Evolutionary conservation across 768 basidiomycete species (phyloP), one percentile per base, ranked within the genome.

Genomic region (Amanita rimosa): DNA sequence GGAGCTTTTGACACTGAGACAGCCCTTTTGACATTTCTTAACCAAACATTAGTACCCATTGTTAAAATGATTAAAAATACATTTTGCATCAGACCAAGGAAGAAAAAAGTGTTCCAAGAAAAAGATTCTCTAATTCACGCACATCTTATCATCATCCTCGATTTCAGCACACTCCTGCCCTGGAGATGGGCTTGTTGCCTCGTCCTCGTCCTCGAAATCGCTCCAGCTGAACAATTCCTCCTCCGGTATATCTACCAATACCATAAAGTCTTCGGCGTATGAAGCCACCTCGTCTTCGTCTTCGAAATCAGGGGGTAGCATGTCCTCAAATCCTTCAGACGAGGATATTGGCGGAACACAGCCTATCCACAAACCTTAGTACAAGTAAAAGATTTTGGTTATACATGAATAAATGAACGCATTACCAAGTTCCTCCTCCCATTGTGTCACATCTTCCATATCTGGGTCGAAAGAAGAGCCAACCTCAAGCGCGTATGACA

Each of bases 391-490:
- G n/a, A n/a, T n/a, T n/a, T n/a, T n/a, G n/a, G n/a, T n/a, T n/a
- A n/a, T n/a, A n/a, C n/a, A 24, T 24, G 22, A 5, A 24, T 14
- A 9, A 11, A 26, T 7, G 7, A 49, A 43, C 31, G 4, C 7
- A 36, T 39, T 39, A 34, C 40, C 17, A 35, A 84, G 57, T 39
- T 77, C 77, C 24, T 62, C 55, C 59, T 85, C 83, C 83, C 82
- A 85, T n/a, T 60, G 57, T 17, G 55, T 64, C 3, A 75, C 60
- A 49, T 85, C 82, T 29, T 87, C 82, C 57, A 85, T 63, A 58
- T 78, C 77, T 4, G 85, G 85, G 58, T 87, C 85, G 50, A 85
- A 76, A 1, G 85, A 86, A 13, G 83, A 84, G 4, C 85, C 85
- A 3, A 87, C 83, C 50, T 85, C 83, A 14, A 66, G 58, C 22